Conservation (phyloP, 768 basidiomycete genomes). For the Phanerochaete sordida region DNA sequence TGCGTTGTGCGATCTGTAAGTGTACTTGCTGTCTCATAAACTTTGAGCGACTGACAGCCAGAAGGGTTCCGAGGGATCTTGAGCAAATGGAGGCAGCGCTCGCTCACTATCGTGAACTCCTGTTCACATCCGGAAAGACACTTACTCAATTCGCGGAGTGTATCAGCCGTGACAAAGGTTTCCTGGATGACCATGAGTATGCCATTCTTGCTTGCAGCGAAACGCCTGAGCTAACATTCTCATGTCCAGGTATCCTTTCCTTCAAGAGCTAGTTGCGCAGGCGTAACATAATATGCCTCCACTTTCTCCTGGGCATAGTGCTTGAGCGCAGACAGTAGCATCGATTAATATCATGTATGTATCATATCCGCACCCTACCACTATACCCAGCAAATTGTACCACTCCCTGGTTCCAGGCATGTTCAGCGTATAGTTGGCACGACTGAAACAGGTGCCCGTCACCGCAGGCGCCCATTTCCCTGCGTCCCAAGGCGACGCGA, state of each 20-base stretch:
- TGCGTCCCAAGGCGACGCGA: not conserved
- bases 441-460: not conserved
- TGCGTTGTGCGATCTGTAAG: slow-evolving; percentile 19
- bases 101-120: slow-evolving; percentile 20
- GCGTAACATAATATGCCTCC: slow-evolving; percentile 1
- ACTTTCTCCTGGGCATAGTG: not conserved
- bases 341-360: too few relatives aligned
- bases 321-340: not conserved
- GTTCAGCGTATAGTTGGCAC: not conserved
- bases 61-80: slow-evolving; percentile 17
- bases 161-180: slow-evolving; percentile 16
- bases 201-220: not conserved
- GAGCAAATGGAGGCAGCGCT: slow-evolving; percentile 15
- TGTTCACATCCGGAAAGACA: slow-evolving; percentile 18
- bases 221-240: not conserved
- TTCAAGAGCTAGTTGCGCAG: slow-evolving; percentile 17
- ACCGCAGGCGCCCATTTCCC: not conserved
- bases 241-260: slow-evolving; percentile 13
- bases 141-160: slow-evolving; percentile 13
- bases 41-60: not conserved
- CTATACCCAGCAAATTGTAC: not conserved
- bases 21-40: not conserved
- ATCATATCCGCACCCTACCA: not conserved
- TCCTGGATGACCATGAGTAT: slow-evolving; percentile 24
- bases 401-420: not conserved